Evolutionary conservation across 1,284 basidiomycete species (phyloP).

Genomic region (Sporisorium scitamineum): DNA sequence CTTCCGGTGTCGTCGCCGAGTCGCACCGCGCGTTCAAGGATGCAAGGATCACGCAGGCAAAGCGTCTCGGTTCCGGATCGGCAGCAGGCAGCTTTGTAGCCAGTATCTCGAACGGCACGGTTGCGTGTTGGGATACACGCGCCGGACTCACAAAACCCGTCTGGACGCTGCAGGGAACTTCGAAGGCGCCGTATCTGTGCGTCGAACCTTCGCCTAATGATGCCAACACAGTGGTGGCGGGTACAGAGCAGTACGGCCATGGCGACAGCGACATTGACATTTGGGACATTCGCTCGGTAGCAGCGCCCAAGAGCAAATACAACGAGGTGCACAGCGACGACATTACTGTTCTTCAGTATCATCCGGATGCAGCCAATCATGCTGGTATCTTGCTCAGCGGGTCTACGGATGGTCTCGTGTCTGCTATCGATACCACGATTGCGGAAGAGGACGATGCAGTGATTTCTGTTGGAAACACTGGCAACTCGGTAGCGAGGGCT

Average conservation of each 20-base stretch:
- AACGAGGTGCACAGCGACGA: slow-evolving; percentile 67
- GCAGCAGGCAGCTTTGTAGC: slow-evolving; percentile 35
- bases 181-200: slow-evolving; percentile 56
- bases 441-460: slow-evolving; percentile 67
- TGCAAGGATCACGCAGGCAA: slow-evolving; percentile 44
- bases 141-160: slow-evolving; percentile 20
- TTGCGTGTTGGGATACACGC: slow-evolving; percentile 52
- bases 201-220: slow-evolving; percentile 44
- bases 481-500: slow-evolving; percentile 58
- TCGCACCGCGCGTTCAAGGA: slow-evolving; percentile 32
- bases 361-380: slow-evolving; percentile 41
- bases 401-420: slow-evolving; percentile 64
- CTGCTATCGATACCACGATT: slow-evolving; percentile 57
- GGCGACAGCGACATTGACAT: slow-evolving; percentile 62
- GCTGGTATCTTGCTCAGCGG: slow-evolving; percentile 58
- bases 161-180: slow-evolving; percentile 34
- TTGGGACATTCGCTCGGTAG: slow-evolving; percentile 56
- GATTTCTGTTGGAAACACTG: slow-evolving; percentile 63
- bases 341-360: slow-evolving; percentile 60
- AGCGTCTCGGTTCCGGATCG: slow-evolving; percentile 11
- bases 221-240: slow-evolving; percentile 50
- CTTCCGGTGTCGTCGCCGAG: slow-evolving; percentile 29
- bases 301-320: slow-evolving; percentile 55
- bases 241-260: slow-evolving; percentile 61
- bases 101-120: slow-evolving; percentile 36